Evolutionary conservation across 805 yeast genomes (phyloP), one percentile per base, ranked within the genome.

Genomic region (Suhomyces tanzawaensis): DNA sequence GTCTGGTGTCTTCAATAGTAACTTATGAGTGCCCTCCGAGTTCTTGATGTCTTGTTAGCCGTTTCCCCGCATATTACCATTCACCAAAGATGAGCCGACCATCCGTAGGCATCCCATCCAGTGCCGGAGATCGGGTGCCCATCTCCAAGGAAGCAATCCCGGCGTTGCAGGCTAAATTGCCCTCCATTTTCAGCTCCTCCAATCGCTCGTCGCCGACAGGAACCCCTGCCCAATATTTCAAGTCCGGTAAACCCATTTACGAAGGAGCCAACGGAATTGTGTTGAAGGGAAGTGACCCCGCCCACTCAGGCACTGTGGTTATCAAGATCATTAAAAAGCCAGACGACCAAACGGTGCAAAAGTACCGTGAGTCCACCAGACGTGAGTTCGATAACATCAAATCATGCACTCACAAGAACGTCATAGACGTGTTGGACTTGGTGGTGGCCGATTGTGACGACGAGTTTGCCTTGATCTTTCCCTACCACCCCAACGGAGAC

Each of bases 401-500:
- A 19, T 37, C 40, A 22, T 57, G 70, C 34, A 41, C 42, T 48
- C 43, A 62, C 35, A 60, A 53, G 19, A 52, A 64, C 34, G 51
- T 67, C 4, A 58, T 62, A 7, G 46, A 48, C 7, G 54, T 63
- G 2, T 31, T 53, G 12, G 66, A 60, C 36, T 22, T 68, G 13
- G 53, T 56, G 3, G 36, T 41, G 14, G 25, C 46, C 2, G 33
- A 32, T 1, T 36, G 39, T n/a, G 25, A 22, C 32, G 26, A 23
- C 24, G 53, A 47, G 33, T 49, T 64, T 22, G 64, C 72, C 9
- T 45, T 76, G 4, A 52, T 74, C 8, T 40, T 68, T 18, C 74
- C 74, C 11, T 73, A 53, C 49, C 74, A 66, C 51, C 53, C 60
- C 18, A 48, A 67, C 44, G 79, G 81, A 3, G 82, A 77, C 48